Conservation (phyloP, 2,329 filamentous ascomycete genomes). For the Fusarium citri region DNA sequence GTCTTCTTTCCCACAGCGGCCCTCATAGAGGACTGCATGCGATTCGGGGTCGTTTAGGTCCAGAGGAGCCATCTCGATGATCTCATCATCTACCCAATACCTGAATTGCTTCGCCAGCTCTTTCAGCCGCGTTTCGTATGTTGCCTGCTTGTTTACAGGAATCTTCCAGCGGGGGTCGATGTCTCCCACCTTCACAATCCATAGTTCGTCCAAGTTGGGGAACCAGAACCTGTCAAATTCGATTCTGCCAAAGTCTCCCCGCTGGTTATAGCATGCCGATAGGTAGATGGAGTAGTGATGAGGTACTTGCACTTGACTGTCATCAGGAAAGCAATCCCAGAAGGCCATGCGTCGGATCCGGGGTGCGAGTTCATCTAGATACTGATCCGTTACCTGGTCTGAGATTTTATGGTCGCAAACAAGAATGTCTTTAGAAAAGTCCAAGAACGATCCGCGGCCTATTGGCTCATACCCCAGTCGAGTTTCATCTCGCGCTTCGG, state of each 20-base stretch:
- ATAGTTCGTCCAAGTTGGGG: conserved; percentile 53
- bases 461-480: conserved; percentile 52
- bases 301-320: conserved; percentile 51
- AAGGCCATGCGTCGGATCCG: conserved; percentile 52
- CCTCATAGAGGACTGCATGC: conserved; percentile 50
- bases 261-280: conserved; percentile 49
- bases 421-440: conserved; percentile 53
- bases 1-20: conserved; percentile 51
- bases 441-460: conserved; percentile 52
- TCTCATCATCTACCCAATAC: conserved; percentile 54
- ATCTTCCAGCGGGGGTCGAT: conserved; percentile 53
- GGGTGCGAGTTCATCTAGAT: conserved; percentile 51
- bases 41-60: conserved; percentile 52
- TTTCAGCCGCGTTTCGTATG: conserved; percentile 47
- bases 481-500: conserved; percentile 51
- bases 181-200: conserved; percentile 56
- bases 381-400: conserved; percentile 48
- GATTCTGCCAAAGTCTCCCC: conserved; percentile 48
- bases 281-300: conserved; percentile 53
- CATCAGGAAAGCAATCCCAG: conserved; percentile 56
- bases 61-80: conserved; percentile 53
- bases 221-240: conserved; percentile 55
- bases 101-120: conserved; percentile 53
- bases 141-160: conserved; percentile 47
- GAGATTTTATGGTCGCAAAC: conserved; percentile 54